Evolutionary conservation across 805 yeast species (phyloP), one percentile per base, ranked within the genome.

Genomic region (Hanseniaspora jakobsenii): DNA sequence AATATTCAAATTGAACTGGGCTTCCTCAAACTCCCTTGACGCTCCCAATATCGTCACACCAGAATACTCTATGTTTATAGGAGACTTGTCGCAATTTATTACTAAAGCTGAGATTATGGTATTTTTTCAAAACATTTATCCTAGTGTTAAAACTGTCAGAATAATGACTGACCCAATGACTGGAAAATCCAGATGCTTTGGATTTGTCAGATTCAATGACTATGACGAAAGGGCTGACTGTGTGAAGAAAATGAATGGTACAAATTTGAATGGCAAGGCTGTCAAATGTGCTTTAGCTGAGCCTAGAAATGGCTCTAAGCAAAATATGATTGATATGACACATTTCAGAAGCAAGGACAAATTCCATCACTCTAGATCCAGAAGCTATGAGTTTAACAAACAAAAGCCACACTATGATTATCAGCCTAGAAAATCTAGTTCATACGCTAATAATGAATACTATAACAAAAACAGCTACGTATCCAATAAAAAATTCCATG

Each of bases 111-210:
- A 81, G 58, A 61, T 81, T 47, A 61, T 81, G 38, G 76, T 83
- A 19, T 65, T 81, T 41, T 81, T 81, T 58, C 89, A 81, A 58
- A 71, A 73, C 34, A 69, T 70, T 47, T 81, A 72, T 61, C 65
- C 65, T 41, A 72, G 83, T 7, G 79, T 81, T 31, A 80, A 79
- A 53, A 81, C 91, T 2, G 91, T 81, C 6, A 65, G 91, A 48
- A 89, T 81, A 9, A 81, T 81, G 89, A 81, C 91, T 0, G 89
- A 81, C 56, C 91, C 91, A 2, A 71, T 81, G 5, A 71, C 81
- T 12, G 87, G 87, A 0, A 72, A 78, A 23, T 77, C 85, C 2
- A 66, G 89, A 51, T 79, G 91, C 54, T 81, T 81, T 61, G 91
- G 91, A 0, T 81, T 81, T 61, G 86, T 81, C 22, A 65, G 93